phyloP scores from a whole-genome alignment of 257 asterid genomes.

The Mitragyna speciosa region DNA sequence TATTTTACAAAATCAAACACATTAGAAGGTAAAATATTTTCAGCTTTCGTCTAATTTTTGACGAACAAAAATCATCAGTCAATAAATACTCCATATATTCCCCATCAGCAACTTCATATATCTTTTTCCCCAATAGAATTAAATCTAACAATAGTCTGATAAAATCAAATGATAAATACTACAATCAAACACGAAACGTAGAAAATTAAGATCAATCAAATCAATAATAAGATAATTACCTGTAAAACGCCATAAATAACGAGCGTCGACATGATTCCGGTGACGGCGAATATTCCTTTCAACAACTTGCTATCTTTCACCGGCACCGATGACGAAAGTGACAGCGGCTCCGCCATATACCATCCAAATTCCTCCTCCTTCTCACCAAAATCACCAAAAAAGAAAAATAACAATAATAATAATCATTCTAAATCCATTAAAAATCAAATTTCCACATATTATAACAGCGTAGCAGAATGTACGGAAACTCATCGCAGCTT shows the following conservation, averaged over 20 bases:
- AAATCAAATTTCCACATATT: not conserved
- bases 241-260: conserved; percentile 85
- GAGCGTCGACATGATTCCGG: conserved; percentile 91
- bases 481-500: not conserved
- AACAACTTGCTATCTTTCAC: conserved; percentile 58
- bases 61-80: not conserved
- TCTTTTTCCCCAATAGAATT: not conserved
- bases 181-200: not conserved
- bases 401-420: not conserved
- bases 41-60: not conserved
- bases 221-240: conserved; percentile 38
- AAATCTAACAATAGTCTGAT: not conserved
- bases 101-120: not conserved
- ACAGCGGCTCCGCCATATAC: conserved; percentile 69
- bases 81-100: not conserved
- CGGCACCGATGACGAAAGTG: conserved; percentile 39
- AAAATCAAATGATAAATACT: not conserved
- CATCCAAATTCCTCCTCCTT: conserved; percentile 47
- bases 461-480: not conserved
- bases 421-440: not conserved
- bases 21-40: not conserved
- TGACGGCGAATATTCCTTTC: conserved; percentile 69
- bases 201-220: not conserved
- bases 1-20: not conserved
- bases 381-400: not conserved